Evolutionary conservation across 2,329 filamentous ascomycete genomes (phyloP).

Genomic region (Colletotrichum orbiculare): DNA sequence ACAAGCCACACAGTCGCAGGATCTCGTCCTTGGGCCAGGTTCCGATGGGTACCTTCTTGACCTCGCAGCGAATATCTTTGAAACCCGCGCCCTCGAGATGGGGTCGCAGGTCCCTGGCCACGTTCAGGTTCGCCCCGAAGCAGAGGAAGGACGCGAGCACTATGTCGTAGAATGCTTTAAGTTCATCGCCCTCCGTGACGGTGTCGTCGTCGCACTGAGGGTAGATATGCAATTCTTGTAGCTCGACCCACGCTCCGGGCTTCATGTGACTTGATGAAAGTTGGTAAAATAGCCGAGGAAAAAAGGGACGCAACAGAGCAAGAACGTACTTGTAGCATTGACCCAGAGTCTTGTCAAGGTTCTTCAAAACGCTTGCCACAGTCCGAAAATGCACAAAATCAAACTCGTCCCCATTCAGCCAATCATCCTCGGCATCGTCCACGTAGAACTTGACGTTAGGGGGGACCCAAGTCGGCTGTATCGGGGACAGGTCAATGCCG

Average conservation of each 20-base stretch:
- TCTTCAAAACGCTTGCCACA: conserved; percentile 60
- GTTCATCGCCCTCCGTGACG: conserved; percentile 53
- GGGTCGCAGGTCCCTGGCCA: conserved; percentile 46
- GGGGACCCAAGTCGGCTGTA: conserved; percentile 62
- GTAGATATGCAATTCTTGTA: conserved; percentile 56
- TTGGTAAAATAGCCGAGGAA: conserved; percentile 26
- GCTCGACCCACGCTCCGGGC: conserved; percentile 63
- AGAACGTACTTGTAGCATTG: conserved; percentile 45
- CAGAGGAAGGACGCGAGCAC: conserved; percentile 42
- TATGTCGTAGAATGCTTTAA: conserved; percentile 43
- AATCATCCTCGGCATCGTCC: conserved; percentile 70
- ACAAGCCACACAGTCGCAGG: conserved; percentile 54
- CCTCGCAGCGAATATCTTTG: conserved; percentile 53
- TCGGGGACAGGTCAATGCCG: conserved; percentile 57
- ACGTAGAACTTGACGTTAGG: conserved; percentile 71
- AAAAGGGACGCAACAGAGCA: conserved; percentile 39
- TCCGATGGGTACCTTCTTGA: conserved; percentile 58
- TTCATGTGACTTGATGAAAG: conserved; percentile 48
- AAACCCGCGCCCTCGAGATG: conserved; percentile 56
- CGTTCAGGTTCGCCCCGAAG: conserved; percentile 48
- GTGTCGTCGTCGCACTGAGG: conserved; percentile 57
- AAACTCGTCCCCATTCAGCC: conserved; percentile 63
- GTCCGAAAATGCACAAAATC: conserved; percentile 66
- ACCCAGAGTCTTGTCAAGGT: conserved; percentile 60
- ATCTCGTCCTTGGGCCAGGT: conserved; percentile 55